Evolutionary conservation across 2,329 filamentous ascomycete genomes (phyloP).

Genomic region (Fusarium udum): DNA sequence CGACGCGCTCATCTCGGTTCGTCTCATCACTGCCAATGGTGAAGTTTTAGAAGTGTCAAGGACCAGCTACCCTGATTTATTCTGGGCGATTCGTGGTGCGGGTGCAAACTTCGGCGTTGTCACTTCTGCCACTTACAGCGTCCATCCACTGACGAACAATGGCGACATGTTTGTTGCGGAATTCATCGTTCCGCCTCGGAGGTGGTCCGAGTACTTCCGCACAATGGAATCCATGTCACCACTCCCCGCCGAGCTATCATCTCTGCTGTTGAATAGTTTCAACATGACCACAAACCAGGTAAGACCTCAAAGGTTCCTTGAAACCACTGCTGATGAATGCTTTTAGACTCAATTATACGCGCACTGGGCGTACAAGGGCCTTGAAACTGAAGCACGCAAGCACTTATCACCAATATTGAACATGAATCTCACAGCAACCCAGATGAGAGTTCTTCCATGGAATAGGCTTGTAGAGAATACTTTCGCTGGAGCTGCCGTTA

Average conservation of each 20-base stretch:
- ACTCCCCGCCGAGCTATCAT: neutral
- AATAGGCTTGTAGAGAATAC: neutral
- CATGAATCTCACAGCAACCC: neutral
- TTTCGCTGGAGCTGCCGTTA: neutral
- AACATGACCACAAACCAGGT: neutral
- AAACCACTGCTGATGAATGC: neutral
- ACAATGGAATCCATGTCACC: neutral
- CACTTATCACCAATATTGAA: neutral
- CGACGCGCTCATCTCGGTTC: neutral
- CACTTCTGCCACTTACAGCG: neutral
- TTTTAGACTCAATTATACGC: neutral
- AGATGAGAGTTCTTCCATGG: neutral
- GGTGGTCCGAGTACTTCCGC: neutral
- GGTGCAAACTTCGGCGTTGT: neutral
- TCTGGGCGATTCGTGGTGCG: neutral
- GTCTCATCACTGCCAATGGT: neutral
- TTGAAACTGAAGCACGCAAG: neutral
- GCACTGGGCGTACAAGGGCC: neutral
- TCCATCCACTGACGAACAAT: neutral
- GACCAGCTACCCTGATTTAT: neutral
- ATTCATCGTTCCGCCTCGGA: neutral
- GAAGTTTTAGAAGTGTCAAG: accelerated
- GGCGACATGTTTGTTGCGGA: neutral
- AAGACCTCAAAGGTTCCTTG: accelerated
- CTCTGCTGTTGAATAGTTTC: neutral